Percentiles rank a stretch among this genome's conserved stretches.
These are phyloP conservation scores for Begonia loranthoides DNA, from an alignment of 306 rosid species.

Conservation along the genomic window DNA sequence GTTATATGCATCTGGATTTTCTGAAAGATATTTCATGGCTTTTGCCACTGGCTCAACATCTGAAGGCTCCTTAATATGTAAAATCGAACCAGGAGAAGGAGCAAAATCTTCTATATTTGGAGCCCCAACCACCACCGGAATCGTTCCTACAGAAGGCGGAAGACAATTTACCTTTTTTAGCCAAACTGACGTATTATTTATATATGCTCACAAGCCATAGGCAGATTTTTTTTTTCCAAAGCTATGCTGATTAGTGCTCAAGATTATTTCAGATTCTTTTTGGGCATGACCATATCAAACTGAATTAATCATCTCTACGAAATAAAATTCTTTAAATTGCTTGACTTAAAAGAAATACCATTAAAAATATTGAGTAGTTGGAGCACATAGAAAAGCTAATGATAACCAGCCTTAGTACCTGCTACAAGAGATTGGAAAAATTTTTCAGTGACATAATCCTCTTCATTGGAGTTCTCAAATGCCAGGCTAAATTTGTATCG, in stretches of 20 bases:
- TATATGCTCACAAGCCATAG: no score
- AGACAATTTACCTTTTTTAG: no score
- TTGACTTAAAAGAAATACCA: no score
- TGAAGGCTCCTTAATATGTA: conserved; percentile 52
- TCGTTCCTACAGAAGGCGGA: conserved; percentile 32
- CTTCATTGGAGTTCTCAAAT: conserved; percentile 95
- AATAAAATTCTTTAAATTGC: no score
- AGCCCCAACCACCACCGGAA: conserved; percentile 92
- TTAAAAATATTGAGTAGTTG: no score
- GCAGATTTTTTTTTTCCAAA: no score
- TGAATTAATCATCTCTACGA: no score
- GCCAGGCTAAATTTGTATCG: conserved; percentile 91
- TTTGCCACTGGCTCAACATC: conserved; percentile 63
- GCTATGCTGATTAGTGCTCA: no score
- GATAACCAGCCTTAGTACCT: conserved; percentile 26
- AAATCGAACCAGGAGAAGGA: conserved; percentile 59
- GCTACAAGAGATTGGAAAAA: conserved; percentile 97
- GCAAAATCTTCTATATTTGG: conserved; percentile 86
- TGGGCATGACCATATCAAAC: no score
- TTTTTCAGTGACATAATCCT: conserved; percentile 98
- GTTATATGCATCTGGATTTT: conserved; percentile 68
- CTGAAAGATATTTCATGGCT: conserved; percentile 61
- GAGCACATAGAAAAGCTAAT: no score
- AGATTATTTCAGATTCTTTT: no score
- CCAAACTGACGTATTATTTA: no score